Conservation (phyloP, 805 yeast genomes). For the Yarrowia phangngaensis region DNA sequence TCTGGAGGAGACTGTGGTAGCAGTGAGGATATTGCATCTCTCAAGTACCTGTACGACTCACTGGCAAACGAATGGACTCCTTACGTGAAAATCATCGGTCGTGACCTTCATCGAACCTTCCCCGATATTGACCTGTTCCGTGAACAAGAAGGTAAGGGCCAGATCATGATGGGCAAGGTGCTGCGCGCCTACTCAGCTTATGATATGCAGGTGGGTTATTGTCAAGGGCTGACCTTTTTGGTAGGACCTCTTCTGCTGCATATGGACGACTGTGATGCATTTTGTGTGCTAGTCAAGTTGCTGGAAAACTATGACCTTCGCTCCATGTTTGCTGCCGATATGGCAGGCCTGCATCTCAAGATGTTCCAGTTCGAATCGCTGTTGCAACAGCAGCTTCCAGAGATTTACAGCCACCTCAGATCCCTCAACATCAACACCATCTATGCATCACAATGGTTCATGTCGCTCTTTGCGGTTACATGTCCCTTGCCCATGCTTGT, state of each 20-base stretch:
- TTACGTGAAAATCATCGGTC: slow-evolving; percentile 47
- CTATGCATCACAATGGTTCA: slow-evolving; percentile 62
- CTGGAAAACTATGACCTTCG: slow-evolving; percentile 59
- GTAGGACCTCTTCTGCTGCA: slow-evolving; percentile 56
- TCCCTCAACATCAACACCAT: slow-evolving; percentile 46
- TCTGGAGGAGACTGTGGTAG: slow-evolving; percentile 22
- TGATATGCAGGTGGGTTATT: slow-evolving; percentile 63
- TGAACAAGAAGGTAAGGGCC: slow-evolving; percentile 43
- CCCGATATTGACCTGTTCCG: slow-evolving; percentile 52
- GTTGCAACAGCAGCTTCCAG: slow-evolving; percentile 43
- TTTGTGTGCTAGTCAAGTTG: slow-evolving; percentile 52
- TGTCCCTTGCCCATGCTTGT: slow-evolving; percentile 53
- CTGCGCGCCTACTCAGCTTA: slow-evolving; percentile 61
- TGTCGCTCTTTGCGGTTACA: slow-evolving; percentile 56
- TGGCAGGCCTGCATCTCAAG: slow-evolving; percentile 53
- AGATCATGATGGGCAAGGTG: slow-evolving; percentile 49
- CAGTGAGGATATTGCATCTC: slow-evolving; percentile 26
- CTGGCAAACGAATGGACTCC: slow-evolving; percentile 45
- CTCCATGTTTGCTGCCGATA: slow-evolving; percentile 51
- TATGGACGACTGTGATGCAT: slow-evolving; percentile 43
- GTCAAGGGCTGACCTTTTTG: slow-evolving; percentile 62
- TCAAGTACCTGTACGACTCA: slow-evolving; percentile 39
- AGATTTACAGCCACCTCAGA: slow-evolving; percentile 45
- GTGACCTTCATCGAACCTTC: slow-evolving; percentile 59
- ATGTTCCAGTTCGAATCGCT: slow-evolving; percentile 49